Conservation (phyloP, 768 basidiomycete genomes). For the Podaxis sp. region DNA sequence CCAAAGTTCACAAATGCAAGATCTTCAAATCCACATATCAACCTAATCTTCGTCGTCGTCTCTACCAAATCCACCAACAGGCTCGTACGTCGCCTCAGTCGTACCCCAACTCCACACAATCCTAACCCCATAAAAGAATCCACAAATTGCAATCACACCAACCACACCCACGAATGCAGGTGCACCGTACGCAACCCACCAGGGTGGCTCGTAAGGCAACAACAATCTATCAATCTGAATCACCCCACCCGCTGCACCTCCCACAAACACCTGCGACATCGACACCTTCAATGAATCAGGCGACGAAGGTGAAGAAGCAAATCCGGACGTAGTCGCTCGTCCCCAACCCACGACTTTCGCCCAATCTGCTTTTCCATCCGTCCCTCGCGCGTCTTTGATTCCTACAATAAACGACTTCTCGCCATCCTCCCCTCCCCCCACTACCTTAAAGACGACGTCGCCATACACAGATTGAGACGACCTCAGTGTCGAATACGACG, state of each 20-base stretch:
- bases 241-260: conserved; percentile 79
- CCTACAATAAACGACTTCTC: conserved; percentile 55
- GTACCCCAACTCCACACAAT: conserved; percentile 71
- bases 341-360: conserved; percentile 71
- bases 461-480: conserved; percentile 69
- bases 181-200: conserved; percentile 77
- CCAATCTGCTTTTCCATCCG: conserved; percentile 60
- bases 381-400: conserved; percentile 72
- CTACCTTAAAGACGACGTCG: conserved; percentile 67
- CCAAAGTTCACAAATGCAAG: neutral
- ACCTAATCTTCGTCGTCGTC: conserved; percentile 43
- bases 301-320: neutral
- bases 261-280: conserved; percentile 18
- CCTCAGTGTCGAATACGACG: conserved; percentile 76
- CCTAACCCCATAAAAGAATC: conserved; percentile 73
- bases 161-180: conserved; percentile 60
- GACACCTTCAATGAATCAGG: neutral
- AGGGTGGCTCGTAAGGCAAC: conserved; percentile 81
- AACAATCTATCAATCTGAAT: conserved; percentile 84
- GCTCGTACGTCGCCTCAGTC: conserved; percentile 88
- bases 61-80: conserved; percentile 74
- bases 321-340: conserved; percentile 54
- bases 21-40: neutral
- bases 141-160: conserved; percentile 59
- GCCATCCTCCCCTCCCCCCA: conserved; percentile 42